Evolutionary conservation across 305 asterid species (phyloP), one percentile per base, ranked within the genome.

Genomic region (Solanum aculeatissimum): DNA sequence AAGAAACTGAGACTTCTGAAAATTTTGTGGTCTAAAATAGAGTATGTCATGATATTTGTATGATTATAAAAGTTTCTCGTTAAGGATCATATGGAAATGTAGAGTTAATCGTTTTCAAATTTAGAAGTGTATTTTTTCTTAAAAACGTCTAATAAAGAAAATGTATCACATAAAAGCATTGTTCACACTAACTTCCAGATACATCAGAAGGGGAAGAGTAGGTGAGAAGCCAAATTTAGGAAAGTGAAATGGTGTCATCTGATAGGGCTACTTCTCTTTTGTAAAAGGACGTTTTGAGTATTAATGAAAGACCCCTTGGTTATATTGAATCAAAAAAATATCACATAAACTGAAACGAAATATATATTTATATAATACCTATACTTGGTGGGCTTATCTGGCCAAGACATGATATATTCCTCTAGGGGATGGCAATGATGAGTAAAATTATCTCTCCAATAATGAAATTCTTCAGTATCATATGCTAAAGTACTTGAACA

Each of bases 361-460:
- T 1, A 66, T 1, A 75, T 6, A 25, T 35, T 0, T 35, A 35
- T 13, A 58, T 11, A 16, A 54, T 71, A 90, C 89, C 91, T 47
- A 62, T 86, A 90, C 42, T 84, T 80, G 3, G 49, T 27, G 21
- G 91, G 90, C 45, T 81, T 86, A 53, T 71, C 38, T 15, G 91
- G 89, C 92, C 92, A 90, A 2, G 25, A 75, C 15, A 53, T 53
- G 13, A 85, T 85, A 25, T 75, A 7, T 21, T 86, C 90, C 47
- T 86, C 86, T 19, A 85, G 19, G 63, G 91, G 92, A 83, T 85
- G 65, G 83, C 90, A 86, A 54, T 75, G 85, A 81, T 86, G 89
- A 23, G 85, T 84, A 14, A 88, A 42, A 43, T 51, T 88, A 51
- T 90, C 89, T 78, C 92, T 87, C 91, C 90, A 90, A 49, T 57